phyloP scores from a whole-genome alignment of 108 stramenopile species.

The Cyclotella kingstonii region DNA sequence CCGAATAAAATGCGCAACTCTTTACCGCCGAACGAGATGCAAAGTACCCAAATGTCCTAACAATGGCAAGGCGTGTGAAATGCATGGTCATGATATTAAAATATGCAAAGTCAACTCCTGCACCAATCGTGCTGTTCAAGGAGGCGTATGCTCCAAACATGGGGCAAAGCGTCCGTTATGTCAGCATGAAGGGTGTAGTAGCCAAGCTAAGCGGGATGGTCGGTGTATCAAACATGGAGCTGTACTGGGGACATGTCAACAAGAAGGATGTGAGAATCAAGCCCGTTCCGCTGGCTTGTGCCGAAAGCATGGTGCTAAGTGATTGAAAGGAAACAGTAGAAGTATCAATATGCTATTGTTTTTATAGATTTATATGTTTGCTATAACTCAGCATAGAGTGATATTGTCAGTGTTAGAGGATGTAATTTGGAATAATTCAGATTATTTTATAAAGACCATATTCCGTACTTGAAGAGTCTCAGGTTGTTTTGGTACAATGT shows the following conservation, averaged over 20 bases:
- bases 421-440: no score
- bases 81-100: slow-evolving; percentile 10
- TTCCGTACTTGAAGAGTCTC: no score
- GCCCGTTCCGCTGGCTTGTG: slow-evolving; percentile 14
- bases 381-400: no score
- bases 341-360: no score
- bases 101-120: slow-evolving; percentile 2
- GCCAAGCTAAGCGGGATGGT: slow-evolving; percentile 15
- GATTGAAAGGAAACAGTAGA: no score
- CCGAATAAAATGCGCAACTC: not conserved
- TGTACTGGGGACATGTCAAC: slow-evolving; percentile 1
- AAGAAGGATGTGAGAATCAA: slow-evolving; percentile 13
- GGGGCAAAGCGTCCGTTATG: slow-evolving; percentile 8
- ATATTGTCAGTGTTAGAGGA: no score
- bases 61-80: not conserved
- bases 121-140: slow-evolving; percentile 3
- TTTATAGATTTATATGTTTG: no score
- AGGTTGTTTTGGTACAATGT: no score
- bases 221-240: slow-evolving; percentile 26
- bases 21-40: slow-evolving; percentile 6
- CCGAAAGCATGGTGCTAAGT: slow-evolving; percentile 12
- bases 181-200: slow-evolving; percentile 20
- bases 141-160: slow-evolving; percentile 8
- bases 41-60: slow-evolving; percentile 7
- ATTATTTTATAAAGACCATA: no score